Conservation (phyloP, 2,329 filamentous ascomycete species). For the Didymella sp. region DNA sequence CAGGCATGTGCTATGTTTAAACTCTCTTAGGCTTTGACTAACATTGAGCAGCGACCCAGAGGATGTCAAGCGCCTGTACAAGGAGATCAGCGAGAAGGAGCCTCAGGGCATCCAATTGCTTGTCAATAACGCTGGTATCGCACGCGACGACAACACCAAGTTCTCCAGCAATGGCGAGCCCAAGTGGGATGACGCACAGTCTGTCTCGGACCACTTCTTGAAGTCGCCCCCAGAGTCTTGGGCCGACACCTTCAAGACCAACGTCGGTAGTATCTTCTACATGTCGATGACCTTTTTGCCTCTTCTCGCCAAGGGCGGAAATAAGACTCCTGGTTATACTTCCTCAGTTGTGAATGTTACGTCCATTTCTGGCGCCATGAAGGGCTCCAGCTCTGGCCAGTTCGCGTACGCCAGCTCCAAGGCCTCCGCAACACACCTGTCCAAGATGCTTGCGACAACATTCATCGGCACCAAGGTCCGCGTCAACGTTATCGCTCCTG, state of each 20-base stretch:
- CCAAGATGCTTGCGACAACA: conserved; percentile 55
- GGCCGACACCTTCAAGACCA: conserved; percentile 60
- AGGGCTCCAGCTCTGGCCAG: conserved; percentile 57
- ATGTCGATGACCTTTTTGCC: conserved; percentile 63
- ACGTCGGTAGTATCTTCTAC: conserved; percentile 60
- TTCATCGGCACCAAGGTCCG: conserved; percentile 54
- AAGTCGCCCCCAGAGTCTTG: conserved; percentile 56
- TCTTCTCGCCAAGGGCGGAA: conserved; percentile 58
- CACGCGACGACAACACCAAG: conserved; percentile 60
- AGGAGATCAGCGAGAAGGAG: conserved; percentile 55
- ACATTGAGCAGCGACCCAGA: conserved; percentile 54
- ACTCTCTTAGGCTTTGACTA: neutral
- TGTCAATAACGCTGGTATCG: conserved; percentile 63
- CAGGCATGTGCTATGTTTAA: conserved; percentile 27
- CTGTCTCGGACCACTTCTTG: conserved; percentile 60
- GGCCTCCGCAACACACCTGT: conserved; percentile 56
- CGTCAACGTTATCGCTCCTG: conserved; percentile 55
- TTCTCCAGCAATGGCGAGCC: conserved; percentile 58
- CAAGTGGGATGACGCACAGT: conserved; percentile 56
- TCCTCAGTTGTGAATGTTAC: conserved; percentile 62
- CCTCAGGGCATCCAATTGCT: conserved; percentile 61
- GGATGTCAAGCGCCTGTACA: conserved; percentile 53
- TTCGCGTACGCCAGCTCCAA: conserved; percentile 62
- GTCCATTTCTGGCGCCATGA: conserved; percentile 60
- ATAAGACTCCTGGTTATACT: conserved; percentile 56